phyloP scores from a whole-genome alignment of 2,329 filamentous ascomycete species.

The Cladophialophora carrionii region DNA sequence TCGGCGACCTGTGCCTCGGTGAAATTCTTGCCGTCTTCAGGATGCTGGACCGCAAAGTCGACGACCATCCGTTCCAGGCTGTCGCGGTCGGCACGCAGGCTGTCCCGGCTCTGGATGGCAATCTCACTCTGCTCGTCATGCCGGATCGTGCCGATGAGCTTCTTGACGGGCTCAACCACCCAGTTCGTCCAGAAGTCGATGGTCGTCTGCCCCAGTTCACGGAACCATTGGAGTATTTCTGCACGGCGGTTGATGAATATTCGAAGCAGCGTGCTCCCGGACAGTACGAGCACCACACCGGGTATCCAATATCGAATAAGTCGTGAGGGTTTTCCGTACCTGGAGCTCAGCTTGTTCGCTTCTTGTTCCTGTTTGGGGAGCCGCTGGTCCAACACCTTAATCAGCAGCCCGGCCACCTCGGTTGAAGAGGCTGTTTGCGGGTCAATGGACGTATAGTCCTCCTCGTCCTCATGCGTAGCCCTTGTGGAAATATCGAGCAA shows the following conservation, averaged over 20 bases:
- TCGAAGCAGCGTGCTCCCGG: constrained; percentile 82
- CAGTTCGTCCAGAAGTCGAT: constrained; percentile 96
- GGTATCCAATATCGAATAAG: constrained; percentile 90
- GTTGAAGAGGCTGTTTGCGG: constrained; percentile 29
- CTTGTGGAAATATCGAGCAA: constrained; percentile 70
- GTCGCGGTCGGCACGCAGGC: constrained; percentile 83
- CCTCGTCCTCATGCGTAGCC: constrained; percentile 18
- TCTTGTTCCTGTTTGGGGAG: constrained; percentile 68
- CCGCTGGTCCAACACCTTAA: constrained; percentile 66
- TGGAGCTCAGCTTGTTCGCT: constrained; percentile 59
- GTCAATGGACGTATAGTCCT: constrained; percentile 18
- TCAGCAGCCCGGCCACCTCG: constrained; percentile 44
- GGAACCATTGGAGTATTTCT: constrained; percentile 78
- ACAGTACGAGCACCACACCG: constrained; percentile 69
- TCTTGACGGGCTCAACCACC: constrained; percentile 83
- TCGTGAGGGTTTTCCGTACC: constrained; percentile 74
- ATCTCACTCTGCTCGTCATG: constrained; percentile 93
- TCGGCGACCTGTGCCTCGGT: constrained; percentile 71
- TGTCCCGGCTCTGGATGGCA: constrained; percentile 93
- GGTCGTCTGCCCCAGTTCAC: constrained; percentile 74
- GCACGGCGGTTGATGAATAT: constrained; percentile 74
- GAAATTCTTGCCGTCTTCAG: constrained; percentile 59
- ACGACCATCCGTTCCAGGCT: constrained; percentile 98
- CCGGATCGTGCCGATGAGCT: constrained; percentile 86
- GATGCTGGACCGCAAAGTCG: constrained; percentile 87